Evolutionary conservation across 139 green algal species (phyloP), one percentile per base, ranked within the genome.

Genomic region (Tetraselmis chui): DNA sequence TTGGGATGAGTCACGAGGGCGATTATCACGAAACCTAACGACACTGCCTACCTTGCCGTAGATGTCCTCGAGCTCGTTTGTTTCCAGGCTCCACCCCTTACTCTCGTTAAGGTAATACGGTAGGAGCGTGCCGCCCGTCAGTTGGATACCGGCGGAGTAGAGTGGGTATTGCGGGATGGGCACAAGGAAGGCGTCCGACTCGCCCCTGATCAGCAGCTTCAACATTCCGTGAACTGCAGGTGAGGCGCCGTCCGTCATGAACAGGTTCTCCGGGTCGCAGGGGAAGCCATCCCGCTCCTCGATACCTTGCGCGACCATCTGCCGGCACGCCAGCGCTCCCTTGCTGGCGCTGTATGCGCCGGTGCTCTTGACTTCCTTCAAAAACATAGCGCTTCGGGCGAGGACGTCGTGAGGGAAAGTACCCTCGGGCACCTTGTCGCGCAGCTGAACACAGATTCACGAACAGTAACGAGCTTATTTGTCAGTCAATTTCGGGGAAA

Each of bases 81-180:
- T 67, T 18, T 93, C 83, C 29, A 97, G 83, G 26, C 84, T 86
- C 96, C 96, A 99, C 26, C 87, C 90, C 26, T 85, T 80, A 0
- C 84, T 76, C 88, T 99, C 96, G 77, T 97, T 88, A 27, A 98
- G 90, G 75, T 94, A 92, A 86, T 99, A 99, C 1, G 93, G 94
- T 81, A 95, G 85, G 81, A 99, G 88, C 75, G 89, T 89, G 18
- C 94, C 96, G 31, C 93, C 95, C 78, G 97, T 93, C 81, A 98
- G 86, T 76, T 88, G 85, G 29, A 98, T 86, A 26, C 92, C 92
- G 1, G 95, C 95, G 1, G 90, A 93, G 84, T 96, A 96, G 29
- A 92, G 80, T 0, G 85, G 86, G 80, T 91, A 92, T 80, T 87
- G 93, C 11, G 93, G 94, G 32, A 96, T 96, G 82, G 94, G 94